Base-by-base conservation (phyloP, 2,329 filamentous ascomycete genomes). In the Rhynchosporium agropyri region DNA sequence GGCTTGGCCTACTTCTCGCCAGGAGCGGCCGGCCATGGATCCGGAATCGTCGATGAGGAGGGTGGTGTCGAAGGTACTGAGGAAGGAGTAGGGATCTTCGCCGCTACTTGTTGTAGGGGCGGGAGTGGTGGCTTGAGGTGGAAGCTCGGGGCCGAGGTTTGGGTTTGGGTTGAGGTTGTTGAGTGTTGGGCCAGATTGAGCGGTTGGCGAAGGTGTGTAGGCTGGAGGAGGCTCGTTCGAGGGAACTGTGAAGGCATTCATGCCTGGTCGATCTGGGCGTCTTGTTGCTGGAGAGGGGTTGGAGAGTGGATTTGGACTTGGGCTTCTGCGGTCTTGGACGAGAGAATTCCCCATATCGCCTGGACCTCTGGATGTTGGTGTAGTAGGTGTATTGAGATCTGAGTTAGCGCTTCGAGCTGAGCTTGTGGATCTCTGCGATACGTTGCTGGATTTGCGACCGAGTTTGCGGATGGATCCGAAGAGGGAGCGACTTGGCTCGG, bases 11-110 rank as follows among this genome's bases (percentile, higher is more conserved):
- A 91, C 90, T 75, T 97, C 90, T 12, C 78, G 76, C 94, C 94
- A 98, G 28, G 82, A 83, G n/a, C 79, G 73, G 15, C 89, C 91
- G 1, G 80, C 79, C 94, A 98, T 98, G 70, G 89, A 93, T 4
- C 86, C 85, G n/a, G 89, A 92, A 79, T 98, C 94, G 74, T 98
- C 94, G 73, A 98, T 91, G 1, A 98, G 78, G 74, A 98, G 93
- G 61, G 94, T 78, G 38, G 92, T 97, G 77, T 98, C 92, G 74
- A 97, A 97, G 15, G 81, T 81, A 48, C 78, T 75, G 4, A 98
- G 85, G 74, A 96, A 96, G 2, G 86, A 83, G 73, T 91, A 95
- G 1, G 81, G 84, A 70, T 92, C 88, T 68, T 92, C 87, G 28
- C 77, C 76, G 8, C 74, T 76, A 6, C 74, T 75, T 36, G 65